Base-by-base conservation (phyloP, 306 rosid species). In the Vigna nakashimae region DNA sequence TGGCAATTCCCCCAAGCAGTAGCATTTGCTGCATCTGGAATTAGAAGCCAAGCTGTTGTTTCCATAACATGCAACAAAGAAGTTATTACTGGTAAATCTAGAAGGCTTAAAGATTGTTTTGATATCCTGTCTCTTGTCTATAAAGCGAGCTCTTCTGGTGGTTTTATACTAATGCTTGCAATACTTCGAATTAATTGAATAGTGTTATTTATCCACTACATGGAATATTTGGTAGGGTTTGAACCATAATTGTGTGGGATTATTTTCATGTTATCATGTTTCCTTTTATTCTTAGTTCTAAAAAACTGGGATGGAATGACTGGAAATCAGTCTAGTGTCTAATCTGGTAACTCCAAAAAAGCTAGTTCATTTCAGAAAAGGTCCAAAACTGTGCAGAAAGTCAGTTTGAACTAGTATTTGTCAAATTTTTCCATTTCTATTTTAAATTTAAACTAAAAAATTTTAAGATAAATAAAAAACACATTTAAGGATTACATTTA, bases 1-100 rank as follows among this genome's bases (percentile, higher is more conserved):
- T 90, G 93, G 96, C 89, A 82, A 46, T 95, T 89, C 81, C 99
- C 98, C 32, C 99, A 88, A 86, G 99, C 97, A 0, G 86, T 83
- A 36, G 98, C 99, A 63, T 92, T 91, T 87, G 83, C 91, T 69
- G 86, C 85, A 22, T 88, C 97, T 45, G 98, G 98, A 84, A 87
- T 91, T 79, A 90, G 92, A 89, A 90, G 91, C 86, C 88, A 97
- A 5, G 88, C 93, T 69, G 84, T 95, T 48, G 93, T 92, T 82
- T 84, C 97, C 52, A 86, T 95, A 73, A 95, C 99, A 62, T 73
- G 87, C 36, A 97, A 91, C 85, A 86, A 81, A 83, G 97, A 95
- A 84, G 87, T 95, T 52, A 88, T 95, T 70, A 91, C 99, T 26
- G 99, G 99, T 92, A 87, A 84, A 72, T 66, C 62, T 77, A 26